Evolutionary conservation across 164 flowering plant genomes (phyloP).

Genomic region (Aristolochia fimbriata): DNA sequence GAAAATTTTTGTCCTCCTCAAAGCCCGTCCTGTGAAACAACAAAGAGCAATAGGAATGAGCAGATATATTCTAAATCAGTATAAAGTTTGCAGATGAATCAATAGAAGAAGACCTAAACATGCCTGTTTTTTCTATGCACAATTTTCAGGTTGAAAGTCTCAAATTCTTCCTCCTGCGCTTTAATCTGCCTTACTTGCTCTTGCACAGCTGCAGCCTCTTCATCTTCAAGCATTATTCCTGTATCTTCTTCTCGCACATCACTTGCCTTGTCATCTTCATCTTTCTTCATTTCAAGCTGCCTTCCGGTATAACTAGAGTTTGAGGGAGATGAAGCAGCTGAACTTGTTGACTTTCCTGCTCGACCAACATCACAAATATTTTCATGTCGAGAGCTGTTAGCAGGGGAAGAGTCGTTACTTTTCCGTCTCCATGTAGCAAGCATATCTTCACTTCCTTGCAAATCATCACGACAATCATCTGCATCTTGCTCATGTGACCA

Average conservation of each 20-base stretch:
- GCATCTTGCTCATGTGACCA: slow-evolving; percentile 46
- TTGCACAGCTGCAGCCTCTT: slow-evolving; percentile 92
- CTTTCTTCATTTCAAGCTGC: slow-evolving; percentile 31
- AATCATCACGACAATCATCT: slow-evolving; percentile 31
- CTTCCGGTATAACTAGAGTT: slow-evolving; percentile 49
- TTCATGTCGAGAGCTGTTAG: slow-evolving; percentile 53
- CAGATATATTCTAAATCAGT: not conserved
- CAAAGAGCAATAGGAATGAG: not conserved
- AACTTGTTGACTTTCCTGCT: slow-evolving; percentile 34
- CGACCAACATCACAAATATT: slow-evolving; percentile 28
- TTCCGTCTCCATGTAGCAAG: slow-evolving; percentile 66
- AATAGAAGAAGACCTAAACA: slow-evolving; percentile 7
- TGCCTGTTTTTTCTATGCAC: slow-evolving; percentile 98
- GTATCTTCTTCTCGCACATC: slow-evolving; percentile 60
- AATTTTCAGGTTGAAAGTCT: slow-evolving; percentile 86
- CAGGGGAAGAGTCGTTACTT: slow-evolving; percentile 68
- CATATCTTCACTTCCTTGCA: slow-evolving; percentile 44
- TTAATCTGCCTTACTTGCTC: slow-evolving; percentile 96
- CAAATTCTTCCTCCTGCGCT: slow-evolving; percentile 97
- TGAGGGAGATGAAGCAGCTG: slow-evolving; percentile 56
- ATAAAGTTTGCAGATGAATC: not conserved
- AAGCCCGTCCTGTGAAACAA: slow-evolving; percentile 79
- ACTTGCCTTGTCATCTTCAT: slow-evolving; percentile 34
- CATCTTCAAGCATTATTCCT: slow-evolving; percentile 71
- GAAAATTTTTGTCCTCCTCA: slow-evolving; percentile 98